Conservation (phyloP, 306 rosid species). For the Herpetospermum pedunculosum region DNA sequence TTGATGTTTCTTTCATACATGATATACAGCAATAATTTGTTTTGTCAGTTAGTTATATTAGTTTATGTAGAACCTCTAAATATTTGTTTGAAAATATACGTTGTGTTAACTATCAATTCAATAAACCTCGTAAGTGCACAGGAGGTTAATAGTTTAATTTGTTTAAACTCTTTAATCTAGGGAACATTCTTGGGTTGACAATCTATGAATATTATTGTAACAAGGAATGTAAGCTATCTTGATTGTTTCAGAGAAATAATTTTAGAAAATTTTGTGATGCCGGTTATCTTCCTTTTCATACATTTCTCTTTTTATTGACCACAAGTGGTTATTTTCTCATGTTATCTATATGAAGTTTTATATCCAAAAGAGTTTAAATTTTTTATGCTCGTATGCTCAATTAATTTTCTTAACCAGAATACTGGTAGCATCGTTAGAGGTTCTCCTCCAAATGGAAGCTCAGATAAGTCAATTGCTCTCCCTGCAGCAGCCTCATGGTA, state of each 20-base stretch:
- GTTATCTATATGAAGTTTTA: not conserved
- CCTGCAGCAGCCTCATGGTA: slow-evolving; percentile 75
- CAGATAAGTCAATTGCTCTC: slow-evolving; percentile 44
- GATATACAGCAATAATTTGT: not conserved
- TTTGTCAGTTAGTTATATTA: not conserved
- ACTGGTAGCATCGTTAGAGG: slow-evolving; percentile 27
- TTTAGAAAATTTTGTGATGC: not conserved
- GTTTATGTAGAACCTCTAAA: not conserved
- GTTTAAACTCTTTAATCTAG: not conserved
- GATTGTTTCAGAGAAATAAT: not conserved
- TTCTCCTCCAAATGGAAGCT: slow-evolving; percentile 64
- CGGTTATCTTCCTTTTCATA: not conserved
- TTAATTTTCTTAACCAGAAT: slow-evolving; percentile 33
- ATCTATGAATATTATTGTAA: not conserved
- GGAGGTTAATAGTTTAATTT: not conserved
- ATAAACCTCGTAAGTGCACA: not conserved
- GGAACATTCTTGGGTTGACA: not conserved
- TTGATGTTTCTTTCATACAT: not conserved
- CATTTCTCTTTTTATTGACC: not conserved
- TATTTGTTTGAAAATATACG: not conserved
- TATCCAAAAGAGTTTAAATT: not conserved
- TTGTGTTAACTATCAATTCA: not conserved
- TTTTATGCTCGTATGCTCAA: not conserved
- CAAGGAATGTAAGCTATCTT: not conserved
- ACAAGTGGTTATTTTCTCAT: not conserved